A percentile compares a stretch with the other conserved stretches of the same genome.
phyloP scores from a whole-genome alignment of 2,329 filamentous ascomycete genomes.

The Xylaria digitata region DNA sequence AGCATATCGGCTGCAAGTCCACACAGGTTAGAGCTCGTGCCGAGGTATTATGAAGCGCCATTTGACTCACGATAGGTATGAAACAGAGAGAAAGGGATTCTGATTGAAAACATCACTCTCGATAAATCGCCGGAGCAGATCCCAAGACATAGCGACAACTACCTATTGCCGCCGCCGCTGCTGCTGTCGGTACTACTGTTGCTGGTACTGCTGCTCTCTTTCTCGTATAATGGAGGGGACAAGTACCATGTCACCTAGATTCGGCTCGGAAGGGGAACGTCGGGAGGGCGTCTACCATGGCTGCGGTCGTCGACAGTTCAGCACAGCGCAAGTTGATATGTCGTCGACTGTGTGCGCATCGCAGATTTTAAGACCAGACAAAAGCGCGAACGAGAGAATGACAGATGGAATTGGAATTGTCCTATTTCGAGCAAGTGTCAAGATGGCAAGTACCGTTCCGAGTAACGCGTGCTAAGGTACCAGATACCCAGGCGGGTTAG shows the following conservation, averaged over 20 bases:
- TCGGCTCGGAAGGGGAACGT: conserved; percentile 45
- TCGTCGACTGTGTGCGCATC: conserved; percentile 34
- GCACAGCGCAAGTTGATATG: conserved; percentile 27
- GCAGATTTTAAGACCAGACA: conserved; percentile 19
- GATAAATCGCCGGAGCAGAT: conserved; percentile 89
- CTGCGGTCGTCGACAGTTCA: conserved; percentile 42
- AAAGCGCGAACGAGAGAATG: conserved; percentile 26
- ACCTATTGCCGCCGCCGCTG: conserved; percentile 4
- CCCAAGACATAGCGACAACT: conserved; percentile 76
- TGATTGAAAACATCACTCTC: conserved; percentile 95
- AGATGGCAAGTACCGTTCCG: conserved; percentile 34
- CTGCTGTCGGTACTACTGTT: conserved; percentile 15
- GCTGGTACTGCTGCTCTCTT: conserved; percentile 23
- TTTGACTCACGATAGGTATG: conserved; percentile 82
- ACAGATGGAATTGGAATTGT: conserved; percentile 27
- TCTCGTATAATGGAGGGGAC: conserved; percentile 44
- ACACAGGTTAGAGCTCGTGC: conserved; percentile 25
- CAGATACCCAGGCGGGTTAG: conserved; percentile 23
- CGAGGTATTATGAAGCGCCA: conserved; percentile 19
- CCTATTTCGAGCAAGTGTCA: conserved; percentile 38
- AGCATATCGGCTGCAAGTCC: conserved; percentile 76
- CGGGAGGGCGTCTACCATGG: conserved; percentile 47
- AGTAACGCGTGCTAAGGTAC: conserved; percentile 28
- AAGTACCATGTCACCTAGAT: conserved; percentile 50
- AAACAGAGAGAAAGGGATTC: conserved; percentile 87